Percentiles rank a stretch among this genome's conserved stretches.
Evolutionary conservation across 1,284 basidiomycete species (phyloP).

Genomic region (Inonotus obliquus): DNA sequence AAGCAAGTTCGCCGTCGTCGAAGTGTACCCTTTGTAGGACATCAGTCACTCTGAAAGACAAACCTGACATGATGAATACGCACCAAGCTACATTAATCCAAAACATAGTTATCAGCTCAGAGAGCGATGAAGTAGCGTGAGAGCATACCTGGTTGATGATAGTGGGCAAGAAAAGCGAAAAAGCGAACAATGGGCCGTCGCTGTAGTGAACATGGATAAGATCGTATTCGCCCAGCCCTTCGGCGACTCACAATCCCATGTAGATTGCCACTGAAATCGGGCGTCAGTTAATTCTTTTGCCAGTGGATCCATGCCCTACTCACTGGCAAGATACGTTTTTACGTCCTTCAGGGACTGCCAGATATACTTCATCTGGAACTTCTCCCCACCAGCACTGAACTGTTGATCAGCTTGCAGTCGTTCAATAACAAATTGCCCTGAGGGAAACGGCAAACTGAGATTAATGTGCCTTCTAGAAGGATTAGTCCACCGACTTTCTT

Average conservation of each 20-base stretch:
- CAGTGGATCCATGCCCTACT: conserved; percentile 17
- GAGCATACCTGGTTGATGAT: conserved; percentile 42
- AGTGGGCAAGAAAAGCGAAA: conserved; percentile 51
- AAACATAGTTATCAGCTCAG: neutral
- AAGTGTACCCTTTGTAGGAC: conserved; percentile 34
- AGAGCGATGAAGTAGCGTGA: neutral
- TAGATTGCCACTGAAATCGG: conserved; percentile 38
- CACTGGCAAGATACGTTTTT: conserved; percentile 49
- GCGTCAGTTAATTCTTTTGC: neutral
- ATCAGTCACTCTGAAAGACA: neutral
- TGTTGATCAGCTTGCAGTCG: conserved; percentile 45
- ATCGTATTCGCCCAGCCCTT: neutral
- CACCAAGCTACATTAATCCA: conserved; percentile 7
- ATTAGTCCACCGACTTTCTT: conserved; percentile 37
- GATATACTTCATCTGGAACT: conserved; percentile 40
- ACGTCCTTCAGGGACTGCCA: conserved; percentile 45
- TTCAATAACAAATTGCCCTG: conserved; percentile 42
- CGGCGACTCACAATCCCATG: conserved; percentile 38
- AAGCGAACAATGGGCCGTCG: conserved; percentile 49
- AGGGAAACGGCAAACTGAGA: conserved; percentile 19
- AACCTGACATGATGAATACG: neutral
- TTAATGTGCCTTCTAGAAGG: neutral
- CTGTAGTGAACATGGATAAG: conserved; percentile 23
- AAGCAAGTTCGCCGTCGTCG: conserved; percentile 48
- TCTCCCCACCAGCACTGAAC: conserved; percentile 45